phyloP scores from a whole-genome alignment of 164 flowering plant genomes.

The Dillenia turbinata region DNA sequence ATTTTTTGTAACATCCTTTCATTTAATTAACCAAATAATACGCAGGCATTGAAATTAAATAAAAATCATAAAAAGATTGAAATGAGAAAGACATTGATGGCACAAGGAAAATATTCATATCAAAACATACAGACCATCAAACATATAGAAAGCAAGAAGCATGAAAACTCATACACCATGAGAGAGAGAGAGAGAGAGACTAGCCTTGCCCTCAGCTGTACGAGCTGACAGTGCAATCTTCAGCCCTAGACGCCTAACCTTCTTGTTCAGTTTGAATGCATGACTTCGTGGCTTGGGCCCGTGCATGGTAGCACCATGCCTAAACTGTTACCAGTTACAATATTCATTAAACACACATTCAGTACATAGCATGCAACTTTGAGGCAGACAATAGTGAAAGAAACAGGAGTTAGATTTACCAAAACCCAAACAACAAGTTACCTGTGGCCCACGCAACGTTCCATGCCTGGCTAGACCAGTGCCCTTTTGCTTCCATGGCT shows the following conservation, averaged over 20 bases:
- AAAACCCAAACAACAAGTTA: slow-evolving; percentile 14
- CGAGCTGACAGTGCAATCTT: slow-evolving; percentile 91
- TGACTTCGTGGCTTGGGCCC: slow-evolving; percentile 98
- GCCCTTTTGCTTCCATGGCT: slow-evolving; percentile 87
- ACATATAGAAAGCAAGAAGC: no score
- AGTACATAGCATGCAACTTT: background rate
- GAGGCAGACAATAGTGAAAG: background rate
- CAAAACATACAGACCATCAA: no score
- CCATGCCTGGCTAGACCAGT: slow-evolving; percentile 94
- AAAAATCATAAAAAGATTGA: no score
- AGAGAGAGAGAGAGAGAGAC: slow-evolving; percentile 19
- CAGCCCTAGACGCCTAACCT: slow-evolving; percentile 90
- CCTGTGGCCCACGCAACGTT: slow-evolving; percentile 92
- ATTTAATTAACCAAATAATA: no score
- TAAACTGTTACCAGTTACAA: slow-evolving; percentile 50
- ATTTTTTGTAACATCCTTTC: background rate
- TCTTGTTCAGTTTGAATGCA: slow-evolving; percentile 87
- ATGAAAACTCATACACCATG: background rate
- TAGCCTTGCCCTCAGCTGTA: slow-evolving; percentile 92
- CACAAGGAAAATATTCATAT: no score
- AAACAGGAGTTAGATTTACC: slow-evolving; percentile 1
- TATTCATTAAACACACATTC: no score
- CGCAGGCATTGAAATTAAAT: no score
- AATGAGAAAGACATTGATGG: no score
- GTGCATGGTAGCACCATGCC: slow-evolving; percentile 85